Conservation (phyloP, 768 basidiomycete species). For the Pisolithus orientalis region DNA sequence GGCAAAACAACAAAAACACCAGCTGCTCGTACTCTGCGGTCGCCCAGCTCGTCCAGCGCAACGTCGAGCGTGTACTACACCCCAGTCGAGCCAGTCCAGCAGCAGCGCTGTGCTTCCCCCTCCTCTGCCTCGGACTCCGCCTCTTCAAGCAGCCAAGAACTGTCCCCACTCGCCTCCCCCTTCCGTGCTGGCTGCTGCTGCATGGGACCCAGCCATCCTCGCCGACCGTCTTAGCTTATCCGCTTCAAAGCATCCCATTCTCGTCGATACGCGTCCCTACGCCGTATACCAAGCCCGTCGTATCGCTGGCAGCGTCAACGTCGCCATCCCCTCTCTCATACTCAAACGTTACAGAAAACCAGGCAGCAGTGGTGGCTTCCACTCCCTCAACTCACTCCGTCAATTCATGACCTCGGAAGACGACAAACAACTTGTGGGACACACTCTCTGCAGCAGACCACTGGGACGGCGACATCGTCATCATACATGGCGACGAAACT, state of each 20-base stretch:
- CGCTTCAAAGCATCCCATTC: slow-evolving; percentile 48
- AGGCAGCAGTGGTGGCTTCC: slow-evolving; percentile 53
- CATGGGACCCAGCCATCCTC: slow-evolving; percentile 39
- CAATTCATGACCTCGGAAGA: slow-evolving; percentile 79
- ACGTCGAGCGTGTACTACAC: slow-evolving; percentile 48
- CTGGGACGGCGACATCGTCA: slow-evolving; percentile 68
- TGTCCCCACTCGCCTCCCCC: slow-evolving; percentile 10
- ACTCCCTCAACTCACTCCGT: slow-evolving; percentile 59
- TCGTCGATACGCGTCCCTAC: slow-evolving; percentile 79
- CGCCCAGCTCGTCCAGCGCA: slow-evolving; percentile 39
- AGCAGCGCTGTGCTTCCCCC: slow-evolving; percentile 8
- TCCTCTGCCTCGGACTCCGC: slow-evolving; percentile 4
- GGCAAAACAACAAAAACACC: slow-evolving; percentile 2
- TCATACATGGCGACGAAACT: slow-evolving; percentile 77
- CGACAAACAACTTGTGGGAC: slow-evolving; percentile 69
- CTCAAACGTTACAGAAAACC: slow-evolving; percentile 78
- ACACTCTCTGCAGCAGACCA: slow-evolving; percentile 38
- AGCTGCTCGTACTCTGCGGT: slow-evolving; percentile 18
- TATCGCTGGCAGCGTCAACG: slow-evolving; percentile 67
- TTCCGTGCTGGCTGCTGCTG: slow-evolving; percentile 30
- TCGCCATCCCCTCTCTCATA: slow-evolving; percentile 86
- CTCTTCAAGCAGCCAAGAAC: slow-evolving; percentile 13
- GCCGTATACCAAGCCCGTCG: slow-evolving; percentile 59
- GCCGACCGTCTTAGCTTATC: slow-evolving; percentile 36
- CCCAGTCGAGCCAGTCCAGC: slow-evolving; percentile 33